These are phyloP conservation scores for Microdochium bolleyi DNA, from an alignment of 2,329 filamentous ascomycete genomes.

Conservation along the genomic window DNA sequence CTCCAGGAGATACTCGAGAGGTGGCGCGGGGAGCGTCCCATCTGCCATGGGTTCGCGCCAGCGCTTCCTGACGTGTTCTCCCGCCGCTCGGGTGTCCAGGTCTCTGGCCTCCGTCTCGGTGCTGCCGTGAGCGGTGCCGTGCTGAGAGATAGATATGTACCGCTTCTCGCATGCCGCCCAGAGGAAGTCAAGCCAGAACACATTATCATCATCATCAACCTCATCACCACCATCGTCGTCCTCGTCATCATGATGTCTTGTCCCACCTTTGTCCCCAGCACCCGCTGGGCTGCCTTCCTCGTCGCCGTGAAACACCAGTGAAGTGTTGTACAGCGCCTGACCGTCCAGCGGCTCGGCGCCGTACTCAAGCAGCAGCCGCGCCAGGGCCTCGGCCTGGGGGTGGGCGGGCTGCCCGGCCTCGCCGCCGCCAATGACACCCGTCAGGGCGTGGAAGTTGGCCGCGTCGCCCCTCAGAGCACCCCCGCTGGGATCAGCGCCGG, in stretches of 20 bases:
- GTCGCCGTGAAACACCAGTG: neutral
- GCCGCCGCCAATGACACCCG: neutral
- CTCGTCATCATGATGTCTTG: too few species aligned
- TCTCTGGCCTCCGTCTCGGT: neutral
- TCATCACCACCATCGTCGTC: neutral
- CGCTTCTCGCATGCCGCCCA: neutral
- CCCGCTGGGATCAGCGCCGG: slow-evolving; percentile 12
- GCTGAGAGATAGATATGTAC: neutral
- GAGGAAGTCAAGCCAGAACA: neutral
- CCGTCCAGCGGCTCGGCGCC: neutral
- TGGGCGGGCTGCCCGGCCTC: neutral
- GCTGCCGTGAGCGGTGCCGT: neutral
- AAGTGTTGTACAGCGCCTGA: neutral
- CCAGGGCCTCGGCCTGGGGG: neutral
- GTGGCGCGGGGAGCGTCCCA: neutral
- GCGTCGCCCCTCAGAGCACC: neutral
- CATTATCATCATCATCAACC: neutral
- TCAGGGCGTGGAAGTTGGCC: neutral
- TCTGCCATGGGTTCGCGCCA: neutral
- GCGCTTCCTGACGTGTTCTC: neutral
- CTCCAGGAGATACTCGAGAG: neutral
- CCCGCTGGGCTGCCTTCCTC: neutral
- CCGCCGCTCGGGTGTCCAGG: neutral
- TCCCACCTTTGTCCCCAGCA: too few species aligned
- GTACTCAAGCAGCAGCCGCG: neutral